phyloP scores from a whole-genome alignment of 192 early-diverging fungal genomes.

The Coemansia javaensis region DNA sequence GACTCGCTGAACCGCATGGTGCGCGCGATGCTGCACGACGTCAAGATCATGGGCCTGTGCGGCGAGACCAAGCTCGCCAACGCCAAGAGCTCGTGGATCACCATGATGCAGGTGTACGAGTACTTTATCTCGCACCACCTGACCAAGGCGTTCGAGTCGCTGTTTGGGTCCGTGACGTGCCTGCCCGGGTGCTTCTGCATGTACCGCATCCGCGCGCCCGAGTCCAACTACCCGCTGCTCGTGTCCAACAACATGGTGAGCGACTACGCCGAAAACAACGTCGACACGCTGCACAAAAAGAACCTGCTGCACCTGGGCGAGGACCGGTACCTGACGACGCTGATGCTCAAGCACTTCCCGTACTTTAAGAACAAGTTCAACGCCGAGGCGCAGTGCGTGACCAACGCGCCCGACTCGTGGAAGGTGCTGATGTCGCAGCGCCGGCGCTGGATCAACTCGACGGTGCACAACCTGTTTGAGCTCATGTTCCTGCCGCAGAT shows the following conservation, averaged over 20 bases:
- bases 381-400: constrained; percentile 86
- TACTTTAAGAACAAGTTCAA: constrained; percentile 90
- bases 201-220: constrained; percentile 90
- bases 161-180: too few species aligned
- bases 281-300: constrained; percentile 96
- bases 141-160: constrained; percentile 89
- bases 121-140: constrained; percentile 96
- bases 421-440: constrained; percentile 92
- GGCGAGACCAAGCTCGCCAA: constrained; percentile 92
- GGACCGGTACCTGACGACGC: constrained; percentile 93
- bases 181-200: too few species aligned
- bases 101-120: constrained; percentile 99
- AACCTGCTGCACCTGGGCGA: constrained; percentile 96
- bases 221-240: constrained; percentile 81
- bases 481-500: constrained; percentile 86
- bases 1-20: constrained; percentile 93
- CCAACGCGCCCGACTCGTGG: constrained; percentile 92
- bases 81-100: constrained; percentile 87
- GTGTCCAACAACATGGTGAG: constrained; percentile 76
- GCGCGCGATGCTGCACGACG: constrained; percentile 83
- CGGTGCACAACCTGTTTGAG: constrained; percentile 96
- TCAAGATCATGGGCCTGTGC: constrained; percentile 87
- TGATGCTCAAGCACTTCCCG: constrained; percentile 97
- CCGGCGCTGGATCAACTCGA: constrained; percentile 99
- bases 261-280: constrained; percentile 88